phyloP scores from a whole-genome alignment of 2,329 filamentous ascomycete genomes.

The Microcyclospora pomicola region DNA sequence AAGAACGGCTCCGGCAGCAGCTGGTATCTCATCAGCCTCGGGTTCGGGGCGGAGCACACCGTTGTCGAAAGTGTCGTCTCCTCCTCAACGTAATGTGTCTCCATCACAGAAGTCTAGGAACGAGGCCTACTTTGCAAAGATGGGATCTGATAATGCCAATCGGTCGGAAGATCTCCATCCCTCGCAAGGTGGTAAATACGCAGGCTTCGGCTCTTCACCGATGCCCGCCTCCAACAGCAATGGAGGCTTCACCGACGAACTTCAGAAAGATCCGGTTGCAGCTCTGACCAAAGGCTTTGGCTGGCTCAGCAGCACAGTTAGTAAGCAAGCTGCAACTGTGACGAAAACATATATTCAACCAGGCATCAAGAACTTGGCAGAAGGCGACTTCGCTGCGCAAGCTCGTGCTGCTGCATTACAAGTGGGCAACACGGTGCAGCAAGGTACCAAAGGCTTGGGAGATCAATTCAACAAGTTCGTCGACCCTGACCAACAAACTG shows the following conservation, averaged over 20 bases:
- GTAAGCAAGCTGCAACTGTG: constrained; percentile 79
- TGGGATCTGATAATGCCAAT: constrained; percentile 70
- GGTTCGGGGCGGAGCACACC: constrained; percentile 15
- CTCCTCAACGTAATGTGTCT: constrained; percentile 12
- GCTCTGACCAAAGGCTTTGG: constrained; percentile 86
- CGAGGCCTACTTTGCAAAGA: constrained; percentile 77
- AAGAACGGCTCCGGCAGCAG: background rate
- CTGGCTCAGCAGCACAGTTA: constrained; percentile 80
- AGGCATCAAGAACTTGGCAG: constrained; percentile 62
- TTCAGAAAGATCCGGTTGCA: constrained; percentile 80
- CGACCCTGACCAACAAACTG: constrained; percentile 34
- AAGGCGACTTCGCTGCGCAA: constrained; percentile 45
- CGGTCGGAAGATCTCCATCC: constrained; percentile 64
- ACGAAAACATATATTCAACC: constrained; percentile 89
- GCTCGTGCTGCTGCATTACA: constrained; percentile 41
- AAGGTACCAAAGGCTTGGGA: constrained; percentile 58
- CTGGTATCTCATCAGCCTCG: constrained; percentile 5
- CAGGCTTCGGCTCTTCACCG: constrained; percentile 73
- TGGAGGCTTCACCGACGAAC: constrained; percentile 64
- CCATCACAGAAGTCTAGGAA: constrained; percentile 46
- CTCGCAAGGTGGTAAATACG: constrained; percentile 83
- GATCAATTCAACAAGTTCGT: constrained; percentile 78
- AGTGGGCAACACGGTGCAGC: constrained; percentile 23
- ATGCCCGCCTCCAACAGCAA: constrained; percentile 36
- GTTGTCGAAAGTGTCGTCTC: constrained; percentile 7